phyloP scores from a whole-genome alignment of 2,329 filamentous ascomycete species.

The Penicillium freii region DNA sequence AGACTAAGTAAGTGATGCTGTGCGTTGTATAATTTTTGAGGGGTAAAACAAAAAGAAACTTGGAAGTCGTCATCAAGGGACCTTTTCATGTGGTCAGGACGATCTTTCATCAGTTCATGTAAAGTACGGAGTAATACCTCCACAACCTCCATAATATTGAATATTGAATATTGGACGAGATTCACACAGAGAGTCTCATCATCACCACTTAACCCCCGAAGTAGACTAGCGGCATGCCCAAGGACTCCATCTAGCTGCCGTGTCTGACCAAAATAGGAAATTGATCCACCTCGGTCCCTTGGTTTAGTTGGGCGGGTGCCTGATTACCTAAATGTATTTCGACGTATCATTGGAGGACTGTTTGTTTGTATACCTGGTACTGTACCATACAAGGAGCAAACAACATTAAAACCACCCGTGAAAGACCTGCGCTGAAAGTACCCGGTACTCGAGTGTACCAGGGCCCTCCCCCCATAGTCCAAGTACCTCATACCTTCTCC shows the following conservation, averaged over 20 bases:
- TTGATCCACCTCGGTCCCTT: slow-evolving; percentile 15
- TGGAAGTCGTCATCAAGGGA: slow-evolving; percentile 6
- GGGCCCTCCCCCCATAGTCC: background rate
- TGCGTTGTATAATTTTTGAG: background rate
- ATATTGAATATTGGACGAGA: background rate
- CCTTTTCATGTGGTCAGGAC: slow-evolving; percentile 2
- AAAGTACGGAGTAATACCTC: background rate
- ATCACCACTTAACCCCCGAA: background rate
- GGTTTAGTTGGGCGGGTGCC: slow-evolving; percentile 13
- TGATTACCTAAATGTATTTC: slow-evolving; percentile 15
- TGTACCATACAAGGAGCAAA: slow-evolving; percentile 11
- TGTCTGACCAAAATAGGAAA: slow-evolving; percentile 14
- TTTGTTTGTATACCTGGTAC: background rate
- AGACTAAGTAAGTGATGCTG: background rate
- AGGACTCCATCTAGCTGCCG: slow-evolving; percentile 12
- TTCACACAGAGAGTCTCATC: slow-evolving; percentile 6
- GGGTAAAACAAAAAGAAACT: background rate
- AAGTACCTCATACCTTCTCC: slow-evolving; percentile 13
- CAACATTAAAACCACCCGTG: slow-evolving; percentile 1
- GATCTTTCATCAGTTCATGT: background rate
- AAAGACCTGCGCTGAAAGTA: slow-evolving; percentile 2
- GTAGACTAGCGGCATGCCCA: background rate
- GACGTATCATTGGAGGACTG: slow-evolving; percentile 6
- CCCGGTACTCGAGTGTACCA: background rate
- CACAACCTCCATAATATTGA: background rate